Conservation (phyloP, 2,329 filamentous ascomycete genomes). For the Cladosporium sp. region DNA sequence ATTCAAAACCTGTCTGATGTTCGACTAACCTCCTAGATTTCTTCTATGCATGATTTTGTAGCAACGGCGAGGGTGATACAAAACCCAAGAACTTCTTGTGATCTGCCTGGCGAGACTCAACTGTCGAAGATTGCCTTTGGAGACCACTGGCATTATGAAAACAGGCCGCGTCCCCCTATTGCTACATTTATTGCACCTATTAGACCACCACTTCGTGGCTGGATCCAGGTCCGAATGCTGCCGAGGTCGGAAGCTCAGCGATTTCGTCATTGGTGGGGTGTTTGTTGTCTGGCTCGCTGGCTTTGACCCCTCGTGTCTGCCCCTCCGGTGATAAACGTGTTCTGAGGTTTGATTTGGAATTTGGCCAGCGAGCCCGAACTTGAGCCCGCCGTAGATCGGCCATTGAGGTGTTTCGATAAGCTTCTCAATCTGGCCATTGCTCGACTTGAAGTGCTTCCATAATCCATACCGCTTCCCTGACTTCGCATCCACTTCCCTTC, state of each 20-base stretch:
- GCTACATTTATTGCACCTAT: too few relatives aligned
- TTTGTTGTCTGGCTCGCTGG: conserved; percentile 1
- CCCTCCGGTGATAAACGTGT: not conserved
- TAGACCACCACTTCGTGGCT: too few relatives aligned
- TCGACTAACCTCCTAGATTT: too few relatives aligned
- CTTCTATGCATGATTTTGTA: too few relatives aligned
- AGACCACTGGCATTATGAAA: too few relatives aligned
- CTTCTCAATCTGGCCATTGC: too few relatives aligned
- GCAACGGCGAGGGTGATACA: too few relatives aligned
- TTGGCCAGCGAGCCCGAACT: not conserved
- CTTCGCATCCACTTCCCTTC: not conserved
- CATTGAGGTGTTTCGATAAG: conserved; percentile 4
- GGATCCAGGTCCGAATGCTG: not conserved
- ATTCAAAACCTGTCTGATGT: too few relatives aligned
- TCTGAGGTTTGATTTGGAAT: conserved; percentile 4
- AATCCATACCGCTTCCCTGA: not conserved
- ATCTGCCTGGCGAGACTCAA: too few relatives aligned
- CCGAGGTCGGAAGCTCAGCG: conserved; percentile 1
- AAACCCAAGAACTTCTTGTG: too few relatives aligned
- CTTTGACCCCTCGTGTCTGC: not conserved
- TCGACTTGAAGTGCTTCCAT: not conserved
- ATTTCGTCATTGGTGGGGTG: conserved; percentile 1
- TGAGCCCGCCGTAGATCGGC: not conserved
- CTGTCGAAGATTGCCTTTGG: too few relatives aligned
- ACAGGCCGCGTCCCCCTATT: too few relatives aligned